phyloP scores from a whole-genome alignment of 495 filamentous ascomycete genomes.

The Aspergillus bridgeri region DNA sequence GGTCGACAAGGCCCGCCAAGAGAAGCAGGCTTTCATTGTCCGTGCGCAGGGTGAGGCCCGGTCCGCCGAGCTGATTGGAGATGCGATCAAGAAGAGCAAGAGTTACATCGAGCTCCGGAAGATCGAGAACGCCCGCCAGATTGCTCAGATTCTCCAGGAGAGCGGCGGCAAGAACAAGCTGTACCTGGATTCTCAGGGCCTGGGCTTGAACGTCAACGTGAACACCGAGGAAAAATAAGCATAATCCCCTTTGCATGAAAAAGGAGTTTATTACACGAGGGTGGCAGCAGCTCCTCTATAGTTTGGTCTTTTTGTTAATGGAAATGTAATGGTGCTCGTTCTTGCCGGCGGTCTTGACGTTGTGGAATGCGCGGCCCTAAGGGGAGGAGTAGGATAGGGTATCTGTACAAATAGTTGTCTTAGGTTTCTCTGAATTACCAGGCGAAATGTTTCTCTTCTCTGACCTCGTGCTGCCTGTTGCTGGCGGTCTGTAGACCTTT shows the following conservation, averaged over 20 bases:
- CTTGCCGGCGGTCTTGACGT: slow-evolving; percentile 22
- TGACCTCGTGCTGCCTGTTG: slow-evolving; percentile 11
- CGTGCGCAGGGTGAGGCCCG: slow-evolving; percentile 98
- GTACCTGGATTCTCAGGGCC: slow-evolving; percentile 81
- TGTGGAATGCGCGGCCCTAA: slow-evolving; percentile 17
- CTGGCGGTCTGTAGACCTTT: background rate
- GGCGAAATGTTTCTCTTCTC: slow-evolving; percentile 44
- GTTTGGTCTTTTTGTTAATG: background rate
- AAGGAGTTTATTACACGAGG: slow-evolving; percentile 1
- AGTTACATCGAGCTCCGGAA: slow-evolving; percentile 94
- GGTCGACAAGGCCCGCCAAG: slow-evolving; percentile 97
- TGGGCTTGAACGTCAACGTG: slow-evolving; percentile 87
- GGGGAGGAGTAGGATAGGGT: slow-evolving; percentile 25
- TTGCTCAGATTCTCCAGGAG: slow-evolving; percentile 80
- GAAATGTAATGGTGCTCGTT: slow-evolving; percentile 9
- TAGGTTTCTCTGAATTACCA: slow-evolving; percentile 26
- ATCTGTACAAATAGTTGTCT: slow-evolving; percentile 46
- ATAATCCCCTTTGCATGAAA: slow-evolving; percentile 7
- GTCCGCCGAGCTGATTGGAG: slow-evolving; percentile 95
- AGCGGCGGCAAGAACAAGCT: slow-evolving; percentile 88
- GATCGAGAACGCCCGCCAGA: slow-evolving; percentile 91
- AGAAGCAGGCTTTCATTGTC: slow-evolving; percentile 99
- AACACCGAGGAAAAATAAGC: slow-evolving; percentile 35
- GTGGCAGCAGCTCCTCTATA: background rate
- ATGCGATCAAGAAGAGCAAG: slow-evolving; percentile 98